These are phyloP conservation scores for Trichoderma brevicompactum DNA, from an alignment of 2,329 filamentous ascomycete species.

Conservation along the genomic window DNA sequence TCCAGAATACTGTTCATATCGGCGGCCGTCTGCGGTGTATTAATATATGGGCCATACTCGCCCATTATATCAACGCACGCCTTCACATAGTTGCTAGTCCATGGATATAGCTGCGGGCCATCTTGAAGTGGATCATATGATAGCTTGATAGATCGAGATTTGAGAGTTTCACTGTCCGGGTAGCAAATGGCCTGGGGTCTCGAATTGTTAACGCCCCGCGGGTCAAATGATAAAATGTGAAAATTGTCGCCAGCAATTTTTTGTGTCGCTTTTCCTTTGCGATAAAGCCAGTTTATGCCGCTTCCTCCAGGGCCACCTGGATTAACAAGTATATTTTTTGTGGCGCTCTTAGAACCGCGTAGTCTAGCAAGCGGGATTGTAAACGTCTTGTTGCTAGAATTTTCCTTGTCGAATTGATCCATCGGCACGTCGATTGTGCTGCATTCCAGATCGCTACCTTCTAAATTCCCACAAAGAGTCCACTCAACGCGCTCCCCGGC, in stretches of 20 bases:
- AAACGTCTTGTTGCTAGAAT: constrained; percentile 38
- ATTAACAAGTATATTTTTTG: constrained; percentile 49
- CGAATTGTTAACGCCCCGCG: background rate
- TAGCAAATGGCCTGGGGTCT: background rate
- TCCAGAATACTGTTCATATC: constrained; percentile 58
- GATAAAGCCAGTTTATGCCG: constrained; percentile 40
- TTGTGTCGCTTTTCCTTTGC: constrained; percentile 43
- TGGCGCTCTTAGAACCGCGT: constrained; percentile 37
- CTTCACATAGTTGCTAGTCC: constrained; percentile 47
- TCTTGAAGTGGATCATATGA: constrained; percentile 30
- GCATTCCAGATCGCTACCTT: constrained; percentile 47
- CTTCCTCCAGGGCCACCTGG: constrained; percentile 54
- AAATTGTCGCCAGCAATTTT: constrained; percentile 48
- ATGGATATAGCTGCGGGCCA: constrained; percentile 52
- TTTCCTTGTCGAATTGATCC: constrained; percentile 48
- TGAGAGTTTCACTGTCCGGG: background rate
- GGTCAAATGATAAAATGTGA: constrained; percentile 49
- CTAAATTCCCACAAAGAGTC: constrained; percentile 46
- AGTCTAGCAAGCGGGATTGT: background rate
- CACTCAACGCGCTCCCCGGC: constrained; percentile 46
- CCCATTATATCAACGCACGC: constrained; percentile 52
- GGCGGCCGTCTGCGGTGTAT: constrained; percentile 55
- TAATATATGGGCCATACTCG: constrained; percentile 50
- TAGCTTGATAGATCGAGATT: background rate
- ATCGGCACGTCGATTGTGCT: constrained; percentile 50